A percentile compares a stretch with the other conserved stretches of the same genome.
These are phyloP conservation scores for Ascochyta lentis DNA, from an alignment of 2,329 filamentous ascomycete genomes.

Conservation along the genomic window DNA sequence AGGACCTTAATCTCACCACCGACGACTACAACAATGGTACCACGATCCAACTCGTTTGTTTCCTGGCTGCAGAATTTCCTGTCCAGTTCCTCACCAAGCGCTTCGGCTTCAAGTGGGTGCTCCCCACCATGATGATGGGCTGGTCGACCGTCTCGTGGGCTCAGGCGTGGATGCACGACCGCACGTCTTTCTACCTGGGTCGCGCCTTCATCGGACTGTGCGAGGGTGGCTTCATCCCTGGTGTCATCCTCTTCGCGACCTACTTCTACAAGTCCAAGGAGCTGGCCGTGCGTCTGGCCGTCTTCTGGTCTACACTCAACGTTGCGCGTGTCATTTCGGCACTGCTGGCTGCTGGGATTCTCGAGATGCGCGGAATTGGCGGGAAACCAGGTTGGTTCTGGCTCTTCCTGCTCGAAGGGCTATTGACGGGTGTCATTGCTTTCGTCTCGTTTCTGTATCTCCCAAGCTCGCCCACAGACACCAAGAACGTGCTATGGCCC, in stretches of 20 bases:
- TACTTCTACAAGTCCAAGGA: conserved; percentile 79
- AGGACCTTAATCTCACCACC: conserved; percentile 38
- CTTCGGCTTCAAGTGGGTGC: conserved; percentile 51
- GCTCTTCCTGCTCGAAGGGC: conserved; percentile 56
- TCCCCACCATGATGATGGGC: conserved; percentile 52
- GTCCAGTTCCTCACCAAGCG: conserved; percentile 54
- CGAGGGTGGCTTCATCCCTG: conserved; percentile 64
- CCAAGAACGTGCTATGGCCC: conserved; percentile 48
- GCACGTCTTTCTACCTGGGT: conserved; percentile 51
- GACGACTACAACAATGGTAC: conserved; percentile 47
- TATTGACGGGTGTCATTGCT: conserved; percentile 40
- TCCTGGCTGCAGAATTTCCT: conserved; percentile 65
- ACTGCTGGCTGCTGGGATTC: conserved; percentile 61
- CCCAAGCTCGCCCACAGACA: conserved; percentile 59
- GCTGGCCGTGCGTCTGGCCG: conserved; percentile 69
- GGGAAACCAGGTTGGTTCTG: conserved; percentile 63
- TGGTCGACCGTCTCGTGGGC: conserved; percentile 61
- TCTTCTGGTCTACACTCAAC: conserved; percentile 73
- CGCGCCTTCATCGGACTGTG: conserved; percentile 53
- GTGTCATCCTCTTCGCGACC: conserved; percentile 70
- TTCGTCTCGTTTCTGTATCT: conserved; percentile 44
- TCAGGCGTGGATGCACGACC: conserved; percentile 69
- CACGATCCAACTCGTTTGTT: conserved; percentile 76
- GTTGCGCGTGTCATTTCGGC: conserved; percentile 61
- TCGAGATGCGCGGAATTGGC: conserved; percentile 57